Evolutionary conservation across 139 green algal genomes (phyloP).

Genomic region (Asterochloris sp.): DNA sequence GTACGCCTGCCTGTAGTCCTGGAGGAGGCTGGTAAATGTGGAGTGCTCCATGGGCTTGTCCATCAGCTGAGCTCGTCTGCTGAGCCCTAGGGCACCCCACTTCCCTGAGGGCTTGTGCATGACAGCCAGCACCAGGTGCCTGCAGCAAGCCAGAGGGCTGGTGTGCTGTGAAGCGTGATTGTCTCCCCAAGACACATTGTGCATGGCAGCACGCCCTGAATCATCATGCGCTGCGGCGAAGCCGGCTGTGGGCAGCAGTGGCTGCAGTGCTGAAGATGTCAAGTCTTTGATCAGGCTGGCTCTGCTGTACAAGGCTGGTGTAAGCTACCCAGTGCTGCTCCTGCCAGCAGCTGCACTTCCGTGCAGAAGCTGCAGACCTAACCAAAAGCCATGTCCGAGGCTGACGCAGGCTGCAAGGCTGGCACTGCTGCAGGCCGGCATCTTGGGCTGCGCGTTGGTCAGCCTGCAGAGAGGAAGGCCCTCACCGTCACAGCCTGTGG

Average conservation of each 20-base stretch:
- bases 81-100: conserved; percentile 61
- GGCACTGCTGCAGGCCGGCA: no score
- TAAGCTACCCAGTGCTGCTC: no score
- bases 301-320: background rate
- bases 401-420: no score
- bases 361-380: no score
- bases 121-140: conserved; percentile 56
- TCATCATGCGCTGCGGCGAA: background rate
- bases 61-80: conserved; percentile 48
- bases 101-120: conserved; percentile 28
- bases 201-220: background rate
- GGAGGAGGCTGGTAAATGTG: conserved; percentile 48
- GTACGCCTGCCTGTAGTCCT: conserved; percentile 48
- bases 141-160: conserved; percentile 2
- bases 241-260: background rate
- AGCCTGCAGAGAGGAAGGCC: no score
- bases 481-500: no score
- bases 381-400: no score
- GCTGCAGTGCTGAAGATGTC: background rate
- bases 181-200: background rate
- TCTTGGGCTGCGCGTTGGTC: no score
- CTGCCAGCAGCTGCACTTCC: no score
- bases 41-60: conserved; percentile 44
- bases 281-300: background rate
- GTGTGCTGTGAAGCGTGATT: background rate